Evolutionary conservation across 2,329 filamentous ascomycete species (phyloP).

Genomic region (Tympanopsis confertula): DNA sequence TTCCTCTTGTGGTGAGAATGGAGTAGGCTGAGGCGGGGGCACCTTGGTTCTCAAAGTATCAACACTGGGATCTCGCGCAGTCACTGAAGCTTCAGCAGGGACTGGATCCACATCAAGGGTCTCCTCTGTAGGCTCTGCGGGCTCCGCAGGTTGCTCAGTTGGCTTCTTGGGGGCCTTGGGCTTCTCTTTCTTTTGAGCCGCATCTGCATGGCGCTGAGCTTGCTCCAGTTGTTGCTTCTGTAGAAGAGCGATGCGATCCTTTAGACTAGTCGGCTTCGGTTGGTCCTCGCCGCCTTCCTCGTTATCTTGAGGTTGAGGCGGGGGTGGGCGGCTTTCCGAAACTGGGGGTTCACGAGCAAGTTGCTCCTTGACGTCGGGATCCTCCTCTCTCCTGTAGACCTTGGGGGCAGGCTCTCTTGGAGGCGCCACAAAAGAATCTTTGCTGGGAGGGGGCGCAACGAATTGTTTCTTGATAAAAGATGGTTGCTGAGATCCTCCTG

Average conservation of each 20-base stretch:
- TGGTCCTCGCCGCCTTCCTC: slow-evolving; percentile 59
- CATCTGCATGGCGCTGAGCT: slow-evolving; percentile 69
- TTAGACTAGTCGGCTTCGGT: slow-evolving; percentile 84
- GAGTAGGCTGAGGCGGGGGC: slow-evolving; percentile 23
- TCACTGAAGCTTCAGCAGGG: slow-evolving; percentile 18
- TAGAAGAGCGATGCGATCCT: slow-evolving; percentile 85
- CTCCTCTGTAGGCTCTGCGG: slow-evolving; percentile 6
- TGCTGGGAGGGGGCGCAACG: slow-evolving; percentile 85
- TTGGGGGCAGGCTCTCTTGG: slow-evolving; percentile 61
- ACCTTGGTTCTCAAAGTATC: slow-evolving; percentile 30
- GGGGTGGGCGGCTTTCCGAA: slow-evolving; percentile 56
- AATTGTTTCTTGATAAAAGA: slow-evolving; percentile 94
- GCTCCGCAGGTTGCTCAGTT: slow-evolving; percentile 26
- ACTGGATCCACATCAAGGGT: slow-evolving; percentile 17
- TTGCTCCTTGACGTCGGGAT: slow-evolving; percentile 58
- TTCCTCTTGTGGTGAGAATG: too few species aligned
- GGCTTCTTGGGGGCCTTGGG: slow-evolving; percentile 70
- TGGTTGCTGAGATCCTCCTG: slow-evolving; percentile 47
- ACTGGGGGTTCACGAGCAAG: slow-evolving; percentile 55
- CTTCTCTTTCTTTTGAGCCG: slow-evolving; percentile 73
- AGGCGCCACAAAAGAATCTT: slow-evolving; percentile 78
- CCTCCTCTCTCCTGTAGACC: slow-evolving; percentile 77
- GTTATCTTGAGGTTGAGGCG: slow-evolving; percentile 22
- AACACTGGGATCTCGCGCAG: slow-evolving; percentile 34
- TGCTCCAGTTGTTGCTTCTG: slow-evolving; percentile 92